Conservation (phyloP, 2,329 filamentous ascomycete genomes). For the Cordyceps sp. region DNA sequence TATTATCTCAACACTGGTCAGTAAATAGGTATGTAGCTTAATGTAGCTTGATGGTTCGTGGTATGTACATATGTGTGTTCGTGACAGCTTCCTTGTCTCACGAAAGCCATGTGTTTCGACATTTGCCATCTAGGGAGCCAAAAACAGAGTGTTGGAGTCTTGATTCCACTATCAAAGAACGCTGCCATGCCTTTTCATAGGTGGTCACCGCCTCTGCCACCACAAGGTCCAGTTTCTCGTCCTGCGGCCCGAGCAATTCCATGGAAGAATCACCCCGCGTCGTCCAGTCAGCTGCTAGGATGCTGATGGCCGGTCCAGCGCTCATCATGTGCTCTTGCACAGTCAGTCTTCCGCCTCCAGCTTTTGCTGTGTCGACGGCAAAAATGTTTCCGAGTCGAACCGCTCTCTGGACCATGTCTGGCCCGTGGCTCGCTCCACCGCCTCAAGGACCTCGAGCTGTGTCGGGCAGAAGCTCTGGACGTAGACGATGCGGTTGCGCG, state of each 20-base stretch:
- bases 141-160: too few species aligned
- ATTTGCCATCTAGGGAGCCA: too few species aligned
- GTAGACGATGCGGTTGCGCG: conserved; percentile 31
- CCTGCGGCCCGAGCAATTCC: not conserved
- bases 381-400: conserved; percentile 20
- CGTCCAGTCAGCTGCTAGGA: not conserved
- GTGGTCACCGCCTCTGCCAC: not conserved
- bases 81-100: too few species aligned
- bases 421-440: conserved; percentile 32
- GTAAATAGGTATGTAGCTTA: too few species aligned
- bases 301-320: not conserved
- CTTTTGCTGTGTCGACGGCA: conserved; percentile 7
- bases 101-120: too few species aligned
- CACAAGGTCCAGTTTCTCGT: not conserved
- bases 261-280: not conserved
- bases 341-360: not conserved
- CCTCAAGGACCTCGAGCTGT: conserved; percentile 27
- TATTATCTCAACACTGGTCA: too few species aligned
- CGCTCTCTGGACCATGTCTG: conserved; percentile 17
- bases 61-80: too few species aligned
- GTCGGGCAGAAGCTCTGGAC: conserved; percentile 28
- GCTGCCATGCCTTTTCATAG: conserved; percentile 14
- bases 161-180: too few species aligned
- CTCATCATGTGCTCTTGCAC: not conserved
- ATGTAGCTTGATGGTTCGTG: too few species aligned